Evolutionary conservation across 2,329 filamentous ascomycete species (phyloP), one percentile per base, ranked within the genome.

Genomic region (Fusarium beomiforme): DNA sequence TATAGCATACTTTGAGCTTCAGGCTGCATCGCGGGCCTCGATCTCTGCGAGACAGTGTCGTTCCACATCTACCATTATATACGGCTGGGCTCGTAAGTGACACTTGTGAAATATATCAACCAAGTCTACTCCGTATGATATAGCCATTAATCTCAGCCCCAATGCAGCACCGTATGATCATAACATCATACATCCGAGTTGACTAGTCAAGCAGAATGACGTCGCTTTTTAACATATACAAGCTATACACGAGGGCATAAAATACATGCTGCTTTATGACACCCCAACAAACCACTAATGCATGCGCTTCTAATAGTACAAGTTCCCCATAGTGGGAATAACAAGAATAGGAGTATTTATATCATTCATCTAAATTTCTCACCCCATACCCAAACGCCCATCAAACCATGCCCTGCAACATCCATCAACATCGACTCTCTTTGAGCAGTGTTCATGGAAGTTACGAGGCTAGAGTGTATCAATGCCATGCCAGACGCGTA

Each of bases 341-440:
- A 75, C 67, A 72, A 50, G 75, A 77, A 75, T 77, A 66, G 75
- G 73, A 74, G 75, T 77, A 73, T 77, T 77, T 73, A 70, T 75
- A 64, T 76, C 71, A 58, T 76, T 75, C 75, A 75, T 76, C 74
- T 76, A 76, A 55, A 61, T 73, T 69, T 76, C 73, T 76, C 67
- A 42, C 64, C 73, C 72, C 34, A 53, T 76, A 70, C 71, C 75
- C 68, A 70, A 77, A 77, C 75, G 75, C 75, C 75, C 58, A 49
- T 69, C 75, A 64, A 73, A 74, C 49, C 60, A 74, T 67, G 71
- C 64, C 58, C 37, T 69, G 43, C 64, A 71, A 55, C 47, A 42
- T 43, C 23, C 43, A 41, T 13, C 29, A 24, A 16, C 31, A 42
- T 42, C 64, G 43, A 24, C 31, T 23, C 43, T 34, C 13, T 57